phyloP scores from a whole-genome alignment of 192 early-diverging fungal species.

The Phycomyces nitens region DNA sequence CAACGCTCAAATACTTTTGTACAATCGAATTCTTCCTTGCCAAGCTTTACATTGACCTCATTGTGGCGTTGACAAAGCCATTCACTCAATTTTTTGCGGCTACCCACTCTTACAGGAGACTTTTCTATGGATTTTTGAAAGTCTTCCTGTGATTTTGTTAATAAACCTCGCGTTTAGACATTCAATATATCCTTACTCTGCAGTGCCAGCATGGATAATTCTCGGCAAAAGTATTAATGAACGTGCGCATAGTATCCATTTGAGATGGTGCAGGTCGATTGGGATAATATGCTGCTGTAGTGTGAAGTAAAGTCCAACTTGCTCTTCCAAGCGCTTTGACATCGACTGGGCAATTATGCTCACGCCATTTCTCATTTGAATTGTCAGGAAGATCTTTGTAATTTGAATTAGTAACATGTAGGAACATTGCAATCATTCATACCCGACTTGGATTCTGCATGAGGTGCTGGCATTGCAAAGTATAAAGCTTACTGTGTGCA shows the following conservation, averaged over 20 bases:
- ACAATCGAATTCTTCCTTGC: slow-evolving; percentile 91
- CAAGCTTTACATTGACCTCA: slow-evolving; percentile 85
- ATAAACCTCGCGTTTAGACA: background rate
- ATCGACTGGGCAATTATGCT: slow-evolving; percentile 78
- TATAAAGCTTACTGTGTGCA: too few species aligned
- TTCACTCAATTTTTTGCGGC: slow-evolving; percentile 61
- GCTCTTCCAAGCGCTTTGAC: slow-evolving; percentile 73
- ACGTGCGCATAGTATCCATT: slow-evolving; percentile 68
- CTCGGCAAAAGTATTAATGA: slow-evolving; percentile 73
- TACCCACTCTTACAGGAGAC: slow-evolving; percentile 71
- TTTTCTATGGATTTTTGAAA: slow-evolving; percentile 69
- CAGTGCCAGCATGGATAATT: slow-evolving; percentile 94
- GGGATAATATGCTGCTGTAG: slow-evolving; percentile 96
- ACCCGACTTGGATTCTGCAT: background rate
- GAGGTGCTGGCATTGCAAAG: too few species aligned
- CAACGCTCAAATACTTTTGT: slow-evolving; percentile 87
- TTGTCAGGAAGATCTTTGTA: background rate
- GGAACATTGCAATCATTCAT: background rate
- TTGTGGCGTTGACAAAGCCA: slow-evolving; percentile 97
- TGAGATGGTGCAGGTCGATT: slow-evolving; percentile 66
- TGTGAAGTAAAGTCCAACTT: slow-evolving; percentile 98
- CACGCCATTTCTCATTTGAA: slow-evolving; percentile 16
- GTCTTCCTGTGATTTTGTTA: slow-evolving; percentile 42
- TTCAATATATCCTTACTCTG: slow-evolving; percentile 42
- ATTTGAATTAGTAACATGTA: background rate